Percentiles rank a stretch among this genome's conserved stretches.
phyloP scores from a whole-genome alignment of 257 asterid species.

The Ocimum tenuiflorum region DNA sequence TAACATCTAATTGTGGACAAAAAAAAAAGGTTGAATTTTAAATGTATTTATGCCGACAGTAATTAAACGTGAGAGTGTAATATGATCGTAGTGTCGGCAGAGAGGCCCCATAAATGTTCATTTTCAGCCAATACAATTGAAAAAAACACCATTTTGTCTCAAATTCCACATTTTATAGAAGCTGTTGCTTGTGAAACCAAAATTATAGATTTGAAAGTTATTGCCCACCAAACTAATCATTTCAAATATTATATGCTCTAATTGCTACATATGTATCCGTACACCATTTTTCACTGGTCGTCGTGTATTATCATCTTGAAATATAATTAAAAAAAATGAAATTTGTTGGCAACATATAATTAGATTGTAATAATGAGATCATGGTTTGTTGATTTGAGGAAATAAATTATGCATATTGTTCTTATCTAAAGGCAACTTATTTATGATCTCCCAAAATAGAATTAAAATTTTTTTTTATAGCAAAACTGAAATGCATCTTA shows the following conservation, averaged over 20 bases:
- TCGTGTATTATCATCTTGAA: not conserved
- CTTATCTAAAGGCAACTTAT: not conserved
- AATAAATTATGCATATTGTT: not conserved
- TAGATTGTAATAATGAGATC: not conserved
- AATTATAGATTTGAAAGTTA: conserved; percentile 28
- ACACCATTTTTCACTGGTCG: conserved; percentile 4
- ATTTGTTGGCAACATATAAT: not conserved
- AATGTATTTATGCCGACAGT: not conserved
- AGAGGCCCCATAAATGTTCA: conserved; percentile 19
- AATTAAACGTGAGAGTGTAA: not conserved
- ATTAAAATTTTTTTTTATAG: too few relatives aligned
- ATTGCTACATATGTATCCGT: conserved; percentile 9
- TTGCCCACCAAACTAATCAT: conserved; percentile 43
- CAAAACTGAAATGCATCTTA: too few relatives aligned
- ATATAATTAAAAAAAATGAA: too few relatives aligned
- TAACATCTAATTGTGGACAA: not conserved
- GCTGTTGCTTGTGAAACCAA: conserved; percentile 26
- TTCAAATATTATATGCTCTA: conserved; percentile 8
- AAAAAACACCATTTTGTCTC: conserved; percentile 28
- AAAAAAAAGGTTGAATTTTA: not conserved
- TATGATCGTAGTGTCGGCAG: conserved; percentile 18
- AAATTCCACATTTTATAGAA: conserved; percentile 18
- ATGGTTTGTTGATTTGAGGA: not conserved
- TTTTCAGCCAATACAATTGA: conserved; percentile 16
- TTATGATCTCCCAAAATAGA: not conserved